phyloP scores from a whole-genome alignment of 2,329 filamentous ascomycete genomes.

The Fusarium udum region DNA sequence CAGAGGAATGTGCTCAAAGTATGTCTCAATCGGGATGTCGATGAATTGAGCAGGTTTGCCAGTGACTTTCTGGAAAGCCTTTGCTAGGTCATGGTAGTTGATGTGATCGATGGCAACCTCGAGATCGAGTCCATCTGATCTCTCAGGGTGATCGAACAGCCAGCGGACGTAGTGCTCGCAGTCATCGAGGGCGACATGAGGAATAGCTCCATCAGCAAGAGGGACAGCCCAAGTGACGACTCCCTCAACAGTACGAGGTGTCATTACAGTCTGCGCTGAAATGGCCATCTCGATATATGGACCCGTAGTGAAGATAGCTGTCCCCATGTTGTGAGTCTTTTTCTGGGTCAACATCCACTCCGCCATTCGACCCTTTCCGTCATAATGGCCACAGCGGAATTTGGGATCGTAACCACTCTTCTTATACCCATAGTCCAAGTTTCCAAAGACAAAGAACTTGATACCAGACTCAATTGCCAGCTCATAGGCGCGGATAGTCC shows the following conservation, averaged over 20 bases:
- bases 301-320: slow-evolving; percentile 4
- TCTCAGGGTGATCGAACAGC: slow-evolving; percentile 6
- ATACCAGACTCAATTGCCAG: slow-evolving; percentile 31
- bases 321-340: neutral
- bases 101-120: slow-evolving; percentile 20
- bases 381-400: slow-evolving; percentile 60
- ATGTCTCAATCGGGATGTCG: neutral
- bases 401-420: slow-evolving; percentile 57
- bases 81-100: neutral
- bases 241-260: neutral
- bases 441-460: slow-evolving; percentile 57
- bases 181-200: slow-evolving; percentile 20
- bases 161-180: slow-evolving; percentile 23
- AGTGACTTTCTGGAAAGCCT: slow-evolving; percentile 17
- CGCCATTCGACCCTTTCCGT: slow-evolving; percentile 56
- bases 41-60: slow-evolving; percentile 16
- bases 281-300: slow-evolving; percentile 23
- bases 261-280: neutral
- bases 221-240: slow-evolving; percentile 25
- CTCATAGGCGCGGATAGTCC: slow-evolving; percentile 11
- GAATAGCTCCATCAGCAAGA: neutral
- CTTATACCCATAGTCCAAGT: slow-evolving; percentile 60
- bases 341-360: slow-evolving; percentile 56
- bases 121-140: slow-evolving; percentile 4
- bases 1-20: neutral